A percentile compares a stretch with the other conserved stretches of the same genome.
These are phyloP conservation scores for Penicillium lividum DNA, from an alignment of 495 filamentous ascomycete genomes.

Conservation along the genomic window DNA sequence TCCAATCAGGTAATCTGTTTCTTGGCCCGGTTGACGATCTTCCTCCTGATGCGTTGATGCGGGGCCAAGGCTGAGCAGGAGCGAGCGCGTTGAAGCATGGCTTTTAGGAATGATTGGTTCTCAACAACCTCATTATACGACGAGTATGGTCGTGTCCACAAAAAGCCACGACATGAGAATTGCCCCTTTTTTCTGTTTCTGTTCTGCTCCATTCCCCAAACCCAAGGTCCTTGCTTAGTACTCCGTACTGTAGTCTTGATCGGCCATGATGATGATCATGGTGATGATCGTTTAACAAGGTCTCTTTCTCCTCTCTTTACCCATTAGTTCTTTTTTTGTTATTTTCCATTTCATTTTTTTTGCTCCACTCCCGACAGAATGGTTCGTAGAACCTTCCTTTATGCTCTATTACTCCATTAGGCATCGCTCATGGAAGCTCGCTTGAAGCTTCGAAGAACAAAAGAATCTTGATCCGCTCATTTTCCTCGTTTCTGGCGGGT, in stretches of 20 bases:
- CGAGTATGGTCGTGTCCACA: conserved; percentile 3
- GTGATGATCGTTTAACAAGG: background rate
- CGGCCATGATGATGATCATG: background rate
- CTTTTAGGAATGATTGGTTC: conserved; percentile 9
- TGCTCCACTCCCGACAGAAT: background rate
- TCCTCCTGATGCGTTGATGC: conserved; percentile 17
- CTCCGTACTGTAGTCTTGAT: background rate
- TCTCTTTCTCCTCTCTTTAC: background rate
- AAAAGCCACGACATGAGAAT: conserved; percentile 12
- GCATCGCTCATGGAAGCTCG: conserved; percentile 22
- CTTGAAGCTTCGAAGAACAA: conserved; percentile 27
- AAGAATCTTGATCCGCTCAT: conserved; percentile 23
- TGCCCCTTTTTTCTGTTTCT: conserved; percentile 8
- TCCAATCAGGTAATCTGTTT: conserved; percentile 15
- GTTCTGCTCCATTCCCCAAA: background rate
- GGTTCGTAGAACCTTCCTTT: conserved; percentile 23
- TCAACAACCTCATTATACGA: background rate
- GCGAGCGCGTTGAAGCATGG: background rate
- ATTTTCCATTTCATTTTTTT: conserved; percentile 2
- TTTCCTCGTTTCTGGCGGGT: conserved; percentile 16
- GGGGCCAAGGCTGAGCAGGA: conserved; percentile 17
- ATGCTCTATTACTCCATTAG: conserved; percentile 12
- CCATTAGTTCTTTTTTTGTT: background rate
- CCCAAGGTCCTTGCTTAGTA: background rate
- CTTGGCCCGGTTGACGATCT: conserved; percentile 20